Conservation (phyloP, 805 yeast genomes). For the Saccharomycopsis malanga region DNA sequence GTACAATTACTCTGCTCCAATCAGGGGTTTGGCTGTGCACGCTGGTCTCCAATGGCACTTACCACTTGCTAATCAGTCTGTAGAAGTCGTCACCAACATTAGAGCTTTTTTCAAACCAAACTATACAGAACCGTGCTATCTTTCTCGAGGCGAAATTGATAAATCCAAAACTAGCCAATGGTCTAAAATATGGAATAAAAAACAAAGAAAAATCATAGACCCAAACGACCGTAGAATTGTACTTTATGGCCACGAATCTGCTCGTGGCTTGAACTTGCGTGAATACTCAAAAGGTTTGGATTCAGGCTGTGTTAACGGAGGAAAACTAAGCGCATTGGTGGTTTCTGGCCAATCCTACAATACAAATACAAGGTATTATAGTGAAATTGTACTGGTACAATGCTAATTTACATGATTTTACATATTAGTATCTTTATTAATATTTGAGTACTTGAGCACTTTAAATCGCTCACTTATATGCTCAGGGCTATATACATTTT, state of each 20-base stretch:
- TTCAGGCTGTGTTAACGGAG: conserved; percentile 75
- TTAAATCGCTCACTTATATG: too few species aligned
- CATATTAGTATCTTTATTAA: too few species aligned
- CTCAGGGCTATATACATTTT: too few species aligned
- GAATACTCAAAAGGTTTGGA: conserved; percentile 76
- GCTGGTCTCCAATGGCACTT: conserved; percentile 74
- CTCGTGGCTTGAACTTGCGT: conserved; percentile 59
- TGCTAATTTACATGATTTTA: too few species aligned
- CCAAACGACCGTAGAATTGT: conserved; percentile 33
- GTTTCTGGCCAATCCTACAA: too few species aligned
- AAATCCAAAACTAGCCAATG: conserved; percentile 37
- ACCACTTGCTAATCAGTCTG: conserved; percentile 38
- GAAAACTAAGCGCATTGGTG: conserved; percentile 50
- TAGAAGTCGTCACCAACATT: conserved; percentile 60
- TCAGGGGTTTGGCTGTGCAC: conserved; percentile 59
- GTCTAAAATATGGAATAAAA: conserved; percentile 49
- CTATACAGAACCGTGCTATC: conserved; percentile 36
- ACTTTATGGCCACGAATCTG: conserved; percentile 86
- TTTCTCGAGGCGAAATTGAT: conserved; percentile 21
- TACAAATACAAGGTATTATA: too few species aligned
- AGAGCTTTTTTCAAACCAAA: conserved; percentile 61
- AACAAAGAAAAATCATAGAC: conserved; percentile 29
- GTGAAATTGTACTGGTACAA: too few species aligned
- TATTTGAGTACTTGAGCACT: too few species aligned
- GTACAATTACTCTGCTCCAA: conserved; percentile 17